These are phyloP conservation scores for Strobilomyces echinocephalus DNA, from an alignment of 768 basidiomycete species.

Conservation along the genomic window DNA sequence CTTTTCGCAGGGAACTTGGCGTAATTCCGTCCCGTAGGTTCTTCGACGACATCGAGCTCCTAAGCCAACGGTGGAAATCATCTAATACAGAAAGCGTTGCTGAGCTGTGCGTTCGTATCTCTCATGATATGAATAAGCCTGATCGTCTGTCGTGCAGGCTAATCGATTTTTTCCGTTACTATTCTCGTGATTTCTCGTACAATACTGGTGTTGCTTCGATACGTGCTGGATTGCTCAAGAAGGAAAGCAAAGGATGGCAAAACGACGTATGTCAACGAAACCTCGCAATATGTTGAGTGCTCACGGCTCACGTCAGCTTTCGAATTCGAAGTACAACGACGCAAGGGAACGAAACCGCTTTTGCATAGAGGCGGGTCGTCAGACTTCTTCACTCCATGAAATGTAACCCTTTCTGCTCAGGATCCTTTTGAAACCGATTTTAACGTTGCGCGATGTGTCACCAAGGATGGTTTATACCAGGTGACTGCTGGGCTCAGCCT, in stretches of 20 bases:
- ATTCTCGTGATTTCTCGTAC: slow-evolving; percentile 89
- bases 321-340: slow-evolving; percentile 56
- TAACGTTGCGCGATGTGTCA: slow-evolving; percentile 95
- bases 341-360: slow-evolving; percentile 87
- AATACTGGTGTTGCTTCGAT: slow-evolving; percentile 90
- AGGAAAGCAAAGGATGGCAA: slow-evolving; percentile 92
- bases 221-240: slow-evolving; percentile 81
- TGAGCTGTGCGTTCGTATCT: slow-evolving; percentile 62
- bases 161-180: slow-evolving; percentile 98
- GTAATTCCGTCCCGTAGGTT: slow-evolving; percentile 50
- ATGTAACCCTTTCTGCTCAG: slow-evolving; percentile 35
- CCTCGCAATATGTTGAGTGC: neutral
- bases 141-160: slow-evolving; percentile 47
- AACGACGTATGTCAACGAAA: slow-evolving; percentile 63
- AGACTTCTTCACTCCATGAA: neutral
- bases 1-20: slow-evolving; percentile 11
- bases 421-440: slow-evolving; percentile 97
- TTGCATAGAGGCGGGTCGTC: slow-evolving; percentile 78
- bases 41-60: slow-evolving; percentile 93
- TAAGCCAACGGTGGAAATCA: slow-evolving; percentile 92
- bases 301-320: slow-evolving; percentile 35
- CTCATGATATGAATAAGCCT: neutral
- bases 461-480: slow-evolving; percentile 92
- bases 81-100: slow-evolving; percentile 89
- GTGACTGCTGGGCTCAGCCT: slow-evolving; percentile 35